These are phyloP conservation scores for Ophioceras dolichostomum DNA, from an alignment of 2,329 filamentous ascomycete species.

Conservation along the genomic window DNA sequence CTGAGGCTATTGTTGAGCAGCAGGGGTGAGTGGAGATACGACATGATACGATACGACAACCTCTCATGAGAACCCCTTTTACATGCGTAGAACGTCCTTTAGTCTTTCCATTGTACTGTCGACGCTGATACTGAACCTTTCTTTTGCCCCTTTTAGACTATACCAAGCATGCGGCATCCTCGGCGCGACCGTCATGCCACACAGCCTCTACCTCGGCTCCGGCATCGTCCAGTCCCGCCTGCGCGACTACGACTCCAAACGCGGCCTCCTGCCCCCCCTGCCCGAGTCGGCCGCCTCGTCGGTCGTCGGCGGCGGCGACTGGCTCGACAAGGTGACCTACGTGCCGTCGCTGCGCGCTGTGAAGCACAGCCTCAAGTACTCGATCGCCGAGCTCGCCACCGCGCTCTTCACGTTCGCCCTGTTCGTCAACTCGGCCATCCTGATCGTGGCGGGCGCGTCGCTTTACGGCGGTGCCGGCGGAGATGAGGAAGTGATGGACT, in stretches of 20 bases:
- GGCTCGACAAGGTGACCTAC: conserved; percentile 13
- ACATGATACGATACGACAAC: too few relatives aligned
- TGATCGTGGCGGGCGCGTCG: conserved; percentile 70
- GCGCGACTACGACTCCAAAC: conserved; percentile 46
- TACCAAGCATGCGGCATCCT: conserved; percentile 68
- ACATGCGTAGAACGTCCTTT: too few relatives aligned
- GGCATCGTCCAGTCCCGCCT: conserved; percentile 58
- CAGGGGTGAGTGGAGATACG: conserved; percentile 28
- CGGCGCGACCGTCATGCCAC: conserved; percentile 64
- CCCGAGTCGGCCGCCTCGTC: too few relatives aligned
- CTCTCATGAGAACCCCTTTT: too few relatives aligned
- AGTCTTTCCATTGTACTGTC: too few relatives aligned
- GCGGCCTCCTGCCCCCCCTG: too few relatives aligned
- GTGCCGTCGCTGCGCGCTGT: conserved; percentile 60
- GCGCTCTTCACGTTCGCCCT: conserved; percentile 74
- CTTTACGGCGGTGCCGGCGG: conserved; percentile 37
- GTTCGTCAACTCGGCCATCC: conserved; percentile 73
- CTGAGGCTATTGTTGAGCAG: conserved; percentile 41
- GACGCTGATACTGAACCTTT: conserved; percentile 7
- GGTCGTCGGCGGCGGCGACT: conserved; percentile 11
- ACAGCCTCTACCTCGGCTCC: conserved; percentile 55
- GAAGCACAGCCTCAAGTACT: conserved; percentile 59
- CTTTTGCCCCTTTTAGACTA: conserved; percentile 19
- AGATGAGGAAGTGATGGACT: conserved; percentile 46
- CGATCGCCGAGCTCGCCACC: conserved; percentile 55